Percentiles rank a stretch among this genome's conserved stretches.
Evolutionary conservation across 1,284 basidiomycete species (phyloP).

Genomic region (Ceratobasidium sp.): DNA sequence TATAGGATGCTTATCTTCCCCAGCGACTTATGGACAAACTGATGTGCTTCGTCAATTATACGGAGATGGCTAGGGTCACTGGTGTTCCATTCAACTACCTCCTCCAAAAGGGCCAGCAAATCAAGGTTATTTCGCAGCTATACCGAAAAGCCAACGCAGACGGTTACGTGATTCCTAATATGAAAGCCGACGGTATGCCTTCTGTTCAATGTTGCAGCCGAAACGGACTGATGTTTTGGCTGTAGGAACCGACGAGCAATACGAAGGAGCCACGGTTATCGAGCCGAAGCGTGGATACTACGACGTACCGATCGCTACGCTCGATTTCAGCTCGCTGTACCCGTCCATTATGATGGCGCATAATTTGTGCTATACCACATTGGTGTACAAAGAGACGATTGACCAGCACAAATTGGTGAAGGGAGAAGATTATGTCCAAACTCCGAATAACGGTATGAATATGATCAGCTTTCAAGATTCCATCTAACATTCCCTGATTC

Average conservation of each 20-base stretch:
- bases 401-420: slow-evolving; percentile 82
- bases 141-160: slow-evolving; percentile 90
- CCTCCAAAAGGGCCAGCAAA: slow-evolving; percentile 91
- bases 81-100: slow-evolving; percentile 98
- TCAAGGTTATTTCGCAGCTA: slow-evolving; percentile 95
- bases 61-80: slow-evolving; percentile 95
- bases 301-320: slow-evolving; percentile 92
- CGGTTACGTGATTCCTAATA: slow-evolving; percentile 86
- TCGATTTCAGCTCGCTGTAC: slow-evolving; percentile 97
- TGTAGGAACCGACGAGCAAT: slow-evolving; percentile 89
- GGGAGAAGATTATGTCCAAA: slow-evolving; percentile 89
- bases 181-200: slow-evolving; percentile 81
- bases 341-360: slow-evolving; percentile 99
- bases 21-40: slow-evolving; percentile 94
- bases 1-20: slow-evolving; percentile 93
- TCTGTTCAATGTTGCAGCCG: neutral
- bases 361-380: slow-evolving; percentile 95
- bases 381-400: slow-evolving; percentile 82
- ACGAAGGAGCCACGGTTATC: slow-evolving; percentile 97
- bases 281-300: slow-evolving; percentile 96
- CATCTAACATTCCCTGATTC: slow-evolving; percentile 3
- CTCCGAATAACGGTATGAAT: slow-evolving; percentile 88
- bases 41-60: slow-evolving; percentile 98
- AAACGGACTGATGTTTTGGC: neutral
- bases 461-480: slow-evolving; percentile 3